Conservation (phyloP, 2,329 filamentous ascomycete species). For the Aspergillus uvarum region DNA sequence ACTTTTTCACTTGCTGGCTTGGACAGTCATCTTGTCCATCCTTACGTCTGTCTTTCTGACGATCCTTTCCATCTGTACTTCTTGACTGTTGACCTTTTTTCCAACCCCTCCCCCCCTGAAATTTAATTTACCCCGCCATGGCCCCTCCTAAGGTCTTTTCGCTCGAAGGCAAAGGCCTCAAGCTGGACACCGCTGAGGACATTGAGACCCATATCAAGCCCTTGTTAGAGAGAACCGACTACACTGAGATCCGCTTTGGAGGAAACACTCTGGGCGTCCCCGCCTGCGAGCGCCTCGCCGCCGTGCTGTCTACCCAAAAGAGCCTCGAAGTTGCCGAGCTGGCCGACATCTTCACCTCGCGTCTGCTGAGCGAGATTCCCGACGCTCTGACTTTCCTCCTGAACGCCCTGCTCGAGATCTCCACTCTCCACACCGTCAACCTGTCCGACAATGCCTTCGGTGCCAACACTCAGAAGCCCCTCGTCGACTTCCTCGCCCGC, state of each 20-base stretch:
- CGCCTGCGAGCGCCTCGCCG: constrained; percentile 80
- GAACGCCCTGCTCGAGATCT: constrained; percentile 79
- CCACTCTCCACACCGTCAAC: constrained; percentile 85
- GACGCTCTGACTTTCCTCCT: constrained; percentile 82
- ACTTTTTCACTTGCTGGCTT: constrained; percentile 2
- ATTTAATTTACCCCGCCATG: constrained; percentile 48
- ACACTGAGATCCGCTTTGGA: constrained; percentile 77
- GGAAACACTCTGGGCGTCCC: constrained; percentile 92
- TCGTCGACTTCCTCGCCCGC: constrained; percentile 84
- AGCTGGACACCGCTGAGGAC: constrained; percentile 85
- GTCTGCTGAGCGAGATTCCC: constrained; percentile 90
- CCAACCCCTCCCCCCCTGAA: constrained; percentile 21
- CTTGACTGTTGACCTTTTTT: not conserved
- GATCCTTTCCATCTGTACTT: not conserved
- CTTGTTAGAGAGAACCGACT: constrained; percentile 66
- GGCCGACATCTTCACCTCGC: constrained; percentile 95
- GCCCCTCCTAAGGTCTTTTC: constrained; percentile 67
- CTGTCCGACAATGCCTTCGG: constrained; percentile 98
- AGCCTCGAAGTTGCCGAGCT: constrained; percentile 79
- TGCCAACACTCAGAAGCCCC: constrained; percentile 86
- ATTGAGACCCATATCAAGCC: constrained; percentile 79
- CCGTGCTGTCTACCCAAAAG: constrained; percentile 81
- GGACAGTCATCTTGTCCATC: not conserved
- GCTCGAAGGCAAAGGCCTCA: constrained; percentile 86
- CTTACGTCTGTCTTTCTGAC: constrained; percentile 2